Conservation (phyloP, 306 rosid species). For the Canavalia gladiata region DNA sequence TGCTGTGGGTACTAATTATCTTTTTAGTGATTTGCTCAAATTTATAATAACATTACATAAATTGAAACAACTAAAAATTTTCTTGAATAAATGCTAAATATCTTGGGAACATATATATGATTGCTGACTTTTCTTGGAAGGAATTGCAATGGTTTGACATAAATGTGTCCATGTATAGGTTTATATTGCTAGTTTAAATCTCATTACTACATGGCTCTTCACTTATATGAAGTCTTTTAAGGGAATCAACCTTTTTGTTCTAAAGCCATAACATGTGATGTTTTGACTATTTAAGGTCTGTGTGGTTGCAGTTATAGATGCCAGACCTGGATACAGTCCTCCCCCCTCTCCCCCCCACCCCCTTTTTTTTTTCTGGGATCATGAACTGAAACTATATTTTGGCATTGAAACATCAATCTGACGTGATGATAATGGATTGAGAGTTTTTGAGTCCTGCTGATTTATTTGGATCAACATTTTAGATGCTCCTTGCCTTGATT, state of each 20-base stretch:
- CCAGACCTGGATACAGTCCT: background rate
- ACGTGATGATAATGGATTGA: constrained; percentile 10
- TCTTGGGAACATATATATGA: constrained; percentile 22
- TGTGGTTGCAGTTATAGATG: background rate
- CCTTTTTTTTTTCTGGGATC: background rate
- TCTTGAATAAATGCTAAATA: constrained; percentile 28
- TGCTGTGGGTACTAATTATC: constrained; percentile 3
- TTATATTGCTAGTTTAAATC: constrained; percentile 25
- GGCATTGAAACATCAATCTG: constrained; percentile 4
- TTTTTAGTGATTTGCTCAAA: constrained; percentile 29
- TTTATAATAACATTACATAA: background rate
- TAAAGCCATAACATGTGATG: constrained; percentile 2
- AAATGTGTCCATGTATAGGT: constrained; percentile 23
- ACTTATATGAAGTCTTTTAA: background rate
- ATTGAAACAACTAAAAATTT: background rate
- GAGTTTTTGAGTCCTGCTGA: background rate
- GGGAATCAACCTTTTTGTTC: background rate
- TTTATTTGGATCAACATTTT: background rate
- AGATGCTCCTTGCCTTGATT: background rate
- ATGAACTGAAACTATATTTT: constrained; percentile 18
- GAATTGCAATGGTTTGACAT: constrained; percentile 6
- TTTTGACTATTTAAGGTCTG: constrained; percentile 4
- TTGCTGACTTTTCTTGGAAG: constrained; percentile 7
- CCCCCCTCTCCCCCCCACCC: background rate
- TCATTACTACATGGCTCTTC: constrained; percentile 8